Evolutionary conservation across 2,329 filamentous ascomycete genomes (phyloP), one percentile per base, ranked within the genome.

Genomic region (Pseudocercospora fuligena): DNA sequence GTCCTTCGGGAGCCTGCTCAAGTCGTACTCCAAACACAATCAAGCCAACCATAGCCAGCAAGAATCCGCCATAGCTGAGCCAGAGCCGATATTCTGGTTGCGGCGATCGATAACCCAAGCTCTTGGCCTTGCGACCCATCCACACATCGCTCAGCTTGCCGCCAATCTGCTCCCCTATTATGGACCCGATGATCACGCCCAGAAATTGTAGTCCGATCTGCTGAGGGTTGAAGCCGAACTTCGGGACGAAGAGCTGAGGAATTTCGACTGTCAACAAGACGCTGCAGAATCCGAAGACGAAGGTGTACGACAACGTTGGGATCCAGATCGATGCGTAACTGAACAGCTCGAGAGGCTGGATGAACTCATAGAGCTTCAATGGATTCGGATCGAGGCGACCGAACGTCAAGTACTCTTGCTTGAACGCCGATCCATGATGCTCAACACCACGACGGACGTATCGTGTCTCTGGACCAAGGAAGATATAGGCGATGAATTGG

Each of bases 191-290:
- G 58, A 89, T 85, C 57, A 88, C 78, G 2, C 82, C 82, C 7
- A 88, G 76, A 70, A 86, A 87, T 66, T 89, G 86, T 1, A 89
- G 80, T 0, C 87, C 87, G 6, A 88, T 79, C 66, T 88, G 83
- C 73, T 89, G 82, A 0, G 85, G 76, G 72, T 86, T 85, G 78
- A 89, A 83, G 14, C 81, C 82, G 64, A 87, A 90, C 66, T 85
- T 84, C 36, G 80, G 76, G 5, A 82, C 80, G 68, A 88, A 86
- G 0, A 89, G 79, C 65, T 88, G 85, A 0, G 87, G 87, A 3
- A 89, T 85, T 70, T 89, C 87, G 27, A 89, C 83, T 0, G 86
- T 86, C 62, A 83, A 77, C 68, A 88, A 77, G 9, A 88, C 83
- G 46, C 79, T 83, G 36, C 76, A 80, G 73, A 85, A 88, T 3